phyloP scores from a whole-genome alignment of 495 filamentous ascomycete genomes.

The Rostrohypoxylon terebratum region DNA sequence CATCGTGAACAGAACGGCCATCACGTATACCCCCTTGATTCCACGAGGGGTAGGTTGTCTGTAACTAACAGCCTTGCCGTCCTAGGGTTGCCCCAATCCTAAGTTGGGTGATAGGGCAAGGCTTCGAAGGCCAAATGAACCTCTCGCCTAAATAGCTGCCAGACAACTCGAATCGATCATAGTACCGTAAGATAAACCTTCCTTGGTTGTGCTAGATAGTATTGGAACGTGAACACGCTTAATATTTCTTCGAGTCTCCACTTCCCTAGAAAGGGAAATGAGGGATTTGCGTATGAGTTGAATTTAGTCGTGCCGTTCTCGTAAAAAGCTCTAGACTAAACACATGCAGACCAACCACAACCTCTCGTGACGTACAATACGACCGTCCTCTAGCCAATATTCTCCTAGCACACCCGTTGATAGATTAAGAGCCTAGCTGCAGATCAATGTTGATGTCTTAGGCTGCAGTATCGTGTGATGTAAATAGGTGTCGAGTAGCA shows the following conservation, averaged over 20 bases:
- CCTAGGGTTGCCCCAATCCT: not conserved
- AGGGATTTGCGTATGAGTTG: not conserved
- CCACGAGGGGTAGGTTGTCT: not conserved
- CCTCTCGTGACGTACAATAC: not conserved
- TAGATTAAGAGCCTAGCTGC: slow-evolving; percentile 4
- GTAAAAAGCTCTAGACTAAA: not conserved
- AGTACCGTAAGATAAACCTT: not conserved
- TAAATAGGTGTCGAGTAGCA: slow-evolving; percentile 9
- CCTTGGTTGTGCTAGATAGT: not conserved
- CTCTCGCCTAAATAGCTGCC: not conserved
- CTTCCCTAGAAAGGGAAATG: not conserved
- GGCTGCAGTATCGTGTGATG: slow-evolving; percentile 12
- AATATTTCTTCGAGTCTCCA: not conserved
- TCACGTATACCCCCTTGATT: not conserved
- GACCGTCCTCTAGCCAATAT: not conserved
- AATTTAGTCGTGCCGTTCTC: not conserved
- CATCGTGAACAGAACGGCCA: slow-evolving; percentile 4
- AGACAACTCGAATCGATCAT: not conserved
- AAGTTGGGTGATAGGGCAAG: not conserved
- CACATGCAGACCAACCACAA: not conserved
- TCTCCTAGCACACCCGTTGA: not conserved
- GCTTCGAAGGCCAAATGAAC: not conserved
- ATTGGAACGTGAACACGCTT: not conserved
- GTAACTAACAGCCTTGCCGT: not conserved
- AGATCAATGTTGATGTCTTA: slow-evolving; percentile 13